Percentiles rank a stretch among this genome's conserved stretches.
Conservation (phyloP, 2,329 filamentous ascomycete species). For the Pseudocercospora eumusae region DNA sequence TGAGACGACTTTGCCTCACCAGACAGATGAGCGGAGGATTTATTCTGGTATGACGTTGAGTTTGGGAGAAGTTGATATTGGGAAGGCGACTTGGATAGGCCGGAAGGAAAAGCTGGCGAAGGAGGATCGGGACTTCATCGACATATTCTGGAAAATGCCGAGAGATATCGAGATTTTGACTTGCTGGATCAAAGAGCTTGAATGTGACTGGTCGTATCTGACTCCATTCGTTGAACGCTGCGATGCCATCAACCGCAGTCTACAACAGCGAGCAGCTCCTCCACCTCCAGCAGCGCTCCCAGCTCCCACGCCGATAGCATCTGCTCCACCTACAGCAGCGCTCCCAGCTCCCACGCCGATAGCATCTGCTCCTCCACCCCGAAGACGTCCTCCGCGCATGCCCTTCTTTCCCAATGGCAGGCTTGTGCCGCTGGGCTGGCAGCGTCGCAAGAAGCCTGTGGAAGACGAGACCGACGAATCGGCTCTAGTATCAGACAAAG, state of each 20-base stretch:
- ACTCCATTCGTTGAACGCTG: neutral
- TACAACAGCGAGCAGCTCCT: neutral
- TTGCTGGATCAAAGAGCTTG: neutral
- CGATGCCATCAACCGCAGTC: neutral
- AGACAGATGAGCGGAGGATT: neutral
- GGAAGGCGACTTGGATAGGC: neutral
- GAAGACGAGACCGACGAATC: too few relatives aligned
- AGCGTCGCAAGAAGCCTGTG: too few relatives aligned
- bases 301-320: neutral
- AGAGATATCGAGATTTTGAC: neutral
- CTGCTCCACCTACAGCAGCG: neutral
- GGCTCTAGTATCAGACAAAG: too few relatives aligned
- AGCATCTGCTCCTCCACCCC: neutral
- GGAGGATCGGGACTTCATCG: neutral
- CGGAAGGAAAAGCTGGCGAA: neutral
- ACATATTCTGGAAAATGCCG: neutral
- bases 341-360: neutral
- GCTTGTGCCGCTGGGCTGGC: too few relatives aligned
- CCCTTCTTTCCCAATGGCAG: neutral
- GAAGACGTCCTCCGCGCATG: neutral
- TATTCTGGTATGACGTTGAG: neutral
- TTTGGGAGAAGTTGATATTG: neutral
- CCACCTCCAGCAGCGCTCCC: neutral
- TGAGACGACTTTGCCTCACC: neutral
- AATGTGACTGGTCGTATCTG: neutral